Base-by-base conservation (phyloP, 139 green algal genomes). In the Chlamydomonas sp. region DNA sequence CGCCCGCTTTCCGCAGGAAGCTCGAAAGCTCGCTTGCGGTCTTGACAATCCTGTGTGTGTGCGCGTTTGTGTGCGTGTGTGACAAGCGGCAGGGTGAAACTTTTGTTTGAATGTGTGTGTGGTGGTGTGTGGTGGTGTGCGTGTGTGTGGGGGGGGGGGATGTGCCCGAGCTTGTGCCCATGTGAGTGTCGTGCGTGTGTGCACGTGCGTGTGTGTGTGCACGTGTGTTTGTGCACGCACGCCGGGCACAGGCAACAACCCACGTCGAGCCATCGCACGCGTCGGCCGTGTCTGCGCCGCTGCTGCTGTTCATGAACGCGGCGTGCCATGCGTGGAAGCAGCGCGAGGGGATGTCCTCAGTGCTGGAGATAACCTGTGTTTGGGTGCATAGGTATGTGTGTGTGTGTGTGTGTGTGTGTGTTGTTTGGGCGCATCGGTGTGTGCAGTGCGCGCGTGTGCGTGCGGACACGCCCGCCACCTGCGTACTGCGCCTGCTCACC, bases 31-130 rank as follows among this genome's bases (percentile, higher is more conserved):
- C 66, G 3, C 61, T 59, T 4, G 74, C 74, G 30, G 58, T 37
- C 69, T 80, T 80, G 43, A 80, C 69, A 10, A 73, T 73, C 24
- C 74, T 80, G 74, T n/a, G n/a, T n/a, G n/a, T n/a, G n/a, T n/a
- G n/a, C n/a, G n/a, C n/a, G n/a, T n/a, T n/a, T n/a, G n/a, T n/a
- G n/a, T n/a, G n/a, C n/a, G n/a, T n/a, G n/a, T n/a, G n/a, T n/a
- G n/a, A n/a, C n/a, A n/a, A n/a, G n/a, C n/a, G n/a, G n/a, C n/a
- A n/a, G n/a, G n/a, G n/a, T n/a, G n/a, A n/a, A n/a, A n/a, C n/a
- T n/a, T n/a, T n/a, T n/a, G n/a, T n/a, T n/a, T n/a, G 31, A 35
- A 50, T 13, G 13, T 50, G 39, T 50, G 8, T 13, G 39, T n/a
- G 39, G 10, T n/a, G 39, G 13, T 50, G 39, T n/a, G 13, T 50